Evolutionary conservation across 352 stramenopile genomes (phyloP).

Genomic region (Globisporangium echinulatum): DNA sequence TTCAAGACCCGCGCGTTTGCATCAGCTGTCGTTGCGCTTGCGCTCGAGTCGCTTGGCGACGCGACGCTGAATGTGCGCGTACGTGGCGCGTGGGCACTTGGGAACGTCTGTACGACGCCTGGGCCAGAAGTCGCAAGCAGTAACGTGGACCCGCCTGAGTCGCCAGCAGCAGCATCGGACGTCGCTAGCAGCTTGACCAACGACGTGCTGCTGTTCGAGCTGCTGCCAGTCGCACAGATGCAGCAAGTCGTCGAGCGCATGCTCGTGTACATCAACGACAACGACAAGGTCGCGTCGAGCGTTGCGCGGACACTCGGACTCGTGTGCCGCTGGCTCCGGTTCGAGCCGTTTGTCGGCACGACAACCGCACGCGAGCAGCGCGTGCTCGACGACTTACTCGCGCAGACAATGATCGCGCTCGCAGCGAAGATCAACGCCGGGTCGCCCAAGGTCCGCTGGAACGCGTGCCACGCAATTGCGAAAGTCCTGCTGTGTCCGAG

Average conservation of each 20-base stretch:
- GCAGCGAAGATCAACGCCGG: slow-evolving; percentile 71
- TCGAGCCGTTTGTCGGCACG: slow-evolving; percentile 45
- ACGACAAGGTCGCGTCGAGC: slow-evolving; percentile 86
- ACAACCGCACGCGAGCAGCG: slow-evolving; percentile 21
- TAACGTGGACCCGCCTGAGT: not conserved
- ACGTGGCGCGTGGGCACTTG: slow-evolving; percentile 73
- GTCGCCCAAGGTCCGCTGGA: slow-evolving; percentile 83
- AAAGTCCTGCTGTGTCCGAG: slow-evolving; percentile 77
- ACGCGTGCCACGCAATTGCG: slow-evolving; percentile 83
- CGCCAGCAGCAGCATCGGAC: not conserved
- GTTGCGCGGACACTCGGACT: slow-evolving; percentile 75
- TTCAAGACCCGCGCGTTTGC: slow-evolving; percentile 78
- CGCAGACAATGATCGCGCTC: slow-evolving; percentile 62
- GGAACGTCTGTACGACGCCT: slow-evolving; percentile 81
- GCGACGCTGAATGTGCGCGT: slow-evolving; percentile 84
- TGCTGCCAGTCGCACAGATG: slow-evolving; percentile 59
- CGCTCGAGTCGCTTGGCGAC: slow-evolving; percentile 62
- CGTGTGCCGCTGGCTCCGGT: slow-evolving; percentile 75
- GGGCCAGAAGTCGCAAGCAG: slow-evolving; percentile 44
- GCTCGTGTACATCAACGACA: slow-evolving; percentile 77
- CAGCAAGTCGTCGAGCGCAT: slow-evolving; percentile 77
- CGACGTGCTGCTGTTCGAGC: slow-evolving; percentile 43
- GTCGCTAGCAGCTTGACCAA: too few species aligned
- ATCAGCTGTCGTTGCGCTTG: slow-evolving; percentile 45
- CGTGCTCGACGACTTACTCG: slow-evolving; percentile 48